Base-by-base conservation (phyloP, 257 asterid species). In the Solanum bukasovii region DNA sequence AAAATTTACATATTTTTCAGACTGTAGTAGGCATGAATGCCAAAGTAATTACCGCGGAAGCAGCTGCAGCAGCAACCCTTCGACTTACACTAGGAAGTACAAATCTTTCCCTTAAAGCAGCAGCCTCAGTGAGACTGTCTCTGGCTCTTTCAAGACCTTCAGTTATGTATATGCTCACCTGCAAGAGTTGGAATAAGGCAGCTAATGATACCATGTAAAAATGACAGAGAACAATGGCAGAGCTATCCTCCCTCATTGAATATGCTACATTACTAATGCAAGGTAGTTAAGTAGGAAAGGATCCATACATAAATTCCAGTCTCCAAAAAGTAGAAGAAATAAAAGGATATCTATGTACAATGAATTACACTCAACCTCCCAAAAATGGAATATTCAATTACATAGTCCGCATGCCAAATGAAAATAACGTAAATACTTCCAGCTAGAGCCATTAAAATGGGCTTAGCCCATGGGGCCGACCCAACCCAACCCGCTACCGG, bases 71-170 rank as follows among this genome's bases (percentile, higher is more conserved):
- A 90, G 99, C 98, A 89, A 96, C 99, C 92, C 99, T 93, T 90
- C 98, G 95, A 92, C 98, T 96, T 77, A 97, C 91, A 82, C 92
- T 95, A 90, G 96, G 98, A 89, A 96, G 78, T 85, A 95, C 98
- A 94, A 94, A 97, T 86, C 98, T 94, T 91, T 97, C 99, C 98
- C 99, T 95, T 86, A 94, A 90, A 87, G 98, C 94, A 77, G 99
- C 98, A 90, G 99, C 99, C 92, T 97, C 99, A 68, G 94, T 95
- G 78, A 97, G 94, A 91, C 98, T 90, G 88, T 97, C 98, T 83
- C 99, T 95, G 84, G 98, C 96, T 93, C 99, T 93, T 90, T 97
- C 99, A 86, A 97, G 98, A 87, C 99, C 99, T 90, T 97, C 99
- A 27, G 99, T 97, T 85, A 94, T 94, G 90, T 96, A 95, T 85